Base-by-base conservation (phyloP, 345 rosid genomes). In the Eucalyptus sp. region DNA sequence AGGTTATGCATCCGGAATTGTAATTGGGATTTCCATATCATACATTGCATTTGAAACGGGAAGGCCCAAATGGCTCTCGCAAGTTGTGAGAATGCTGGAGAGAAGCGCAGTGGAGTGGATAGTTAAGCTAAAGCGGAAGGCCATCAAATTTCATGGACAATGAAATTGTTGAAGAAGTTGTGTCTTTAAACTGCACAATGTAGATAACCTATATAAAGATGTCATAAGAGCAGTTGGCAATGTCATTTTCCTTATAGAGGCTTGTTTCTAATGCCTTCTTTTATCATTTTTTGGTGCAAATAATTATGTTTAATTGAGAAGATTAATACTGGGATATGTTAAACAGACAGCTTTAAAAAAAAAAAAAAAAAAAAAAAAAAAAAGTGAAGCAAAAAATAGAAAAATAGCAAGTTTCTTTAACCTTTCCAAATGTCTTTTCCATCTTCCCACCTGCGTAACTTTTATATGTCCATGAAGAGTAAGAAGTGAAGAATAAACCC, bases 401-500 rank as follows among this genome's bases (percentile, higher is more conserved):
- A 50, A 20, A 91, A 92, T 8, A 44, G 37, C 31, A 88, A 91
- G 54, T 92, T 88, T 5, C 52, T 10, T 13, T 90, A 60, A 92
- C 46, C 18, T 56, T 91, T 4, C 88, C 60, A 25, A 88, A 87
- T 27, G 13, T 81, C 11, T 56, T 20, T 56, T 56, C 11, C 62
- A 56, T 56, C 62, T 56, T 56, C 62, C 27, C 27, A 24, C 22
- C 11, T 56, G 62, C 11, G 62, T 1, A 87, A 50, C 51, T n/a
- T 29, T 44, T 8, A 17, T 33, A 29, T 88, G 3, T 25, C 50
- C 2, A 52, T 89, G 62, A 56, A 56, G 62, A 56, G 4, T 56
- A 20, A 56, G 62, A 56, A 20, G 62, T 56, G 62, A 56, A 56
- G 62, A 56, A 22, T 56, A 3, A 56, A 56, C 62, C 4, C 27